Evolutionary conservation across 2,329 filamentous ascomycete species (phyloP), one percentile per base, ranked within the genome.

Genomic region (Raffaelea ambrosiae): DNA sequence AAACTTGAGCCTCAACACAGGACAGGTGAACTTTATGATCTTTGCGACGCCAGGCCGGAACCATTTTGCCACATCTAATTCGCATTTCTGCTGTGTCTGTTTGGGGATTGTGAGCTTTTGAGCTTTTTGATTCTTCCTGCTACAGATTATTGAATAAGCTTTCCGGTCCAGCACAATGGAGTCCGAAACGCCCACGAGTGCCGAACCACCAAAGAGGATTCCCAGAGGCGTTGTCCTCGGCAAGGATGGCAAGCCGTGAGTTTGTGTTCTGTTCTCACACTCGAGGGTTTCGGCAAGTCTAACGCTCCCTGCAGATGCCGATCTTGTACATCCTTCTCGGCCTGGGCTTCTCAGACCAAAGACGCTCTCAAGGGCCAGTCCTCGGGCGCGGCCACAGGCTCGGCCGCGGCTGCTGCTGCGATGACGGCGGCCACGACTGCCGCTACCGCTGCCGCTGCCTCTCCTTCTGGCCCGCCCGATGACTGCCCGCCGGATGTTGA

Each of bases 401-500:
- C 60, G 26, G 55, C 63, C n/a, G 56, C 63, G 31, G 48, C 56
- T 8, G 48, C 56, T 8, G 48, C 48, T 13, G 26, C 13, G 35
- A 46, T 47, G 22, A 55, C 63, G 46, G 61, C 59, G 20, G 54
- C 63, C 20, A 53, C 63, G 33, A 50, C 57, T 7, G 48, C 58
- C 4, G 49, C 63, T 16, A 54, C 66, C 4, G 56, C 62, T 21
- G 49, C 69, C 14, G 59, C 66, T 5, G 47, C 67, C 8, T 49
- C 69, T 4, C 48, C 65, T 31, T 48, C 63, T n/a, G 54, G 65
- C 33, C 61, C 69, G 14, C 71, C 74, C 8, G 53, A 71, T 49
- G 86, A 95, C 65, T 97, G 91, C 62, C 93, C 93, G 0, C 85
- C 93, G 1, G 90, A 97, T 62, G 88, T 96, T 54, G 88, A 95